These are phyloP conservation scores for Physcomitrellopsis africana DNA, from an alignment of 225 moss, liverwort and hornwort species.

Conservation along the genomic window DNA sequence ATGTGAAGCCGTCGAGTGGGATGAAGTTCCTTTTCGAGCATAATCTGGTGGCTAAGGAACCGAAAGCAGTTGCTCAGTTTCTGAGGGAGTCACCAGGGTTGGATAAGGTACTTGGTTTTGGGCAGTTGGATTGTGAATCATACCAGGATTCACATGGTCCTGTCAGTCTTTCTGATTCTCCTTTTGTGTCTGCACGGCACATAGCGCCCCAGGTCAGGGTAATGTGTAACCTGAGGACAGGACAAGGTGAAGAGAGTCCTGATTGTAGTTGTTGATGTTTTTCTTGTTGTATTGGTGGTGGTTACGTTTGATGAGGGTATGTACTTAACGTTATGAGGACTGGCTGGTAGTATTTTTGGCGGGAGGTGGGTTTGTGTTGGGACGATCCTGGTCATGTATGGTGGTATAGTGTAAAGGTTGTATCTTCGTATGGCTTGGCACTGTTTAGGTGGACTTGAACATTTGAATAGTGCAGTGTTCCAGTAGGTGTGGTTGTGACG, in stretches of 20 bases:
- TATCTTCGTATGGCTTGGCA: background rate
- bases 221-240: conserved; percentile 1
- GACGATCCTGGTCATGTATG: background rate
- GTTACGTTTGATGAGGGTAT: background rate
- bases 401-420: background rate
- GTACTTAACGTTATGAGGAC: background rate
- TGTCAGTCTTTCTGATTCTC: background rate
- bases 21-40: conserved; percentile 64
- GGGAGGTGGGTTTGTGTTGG: conserved; percentile 2
- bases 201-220: background rate
- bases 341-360: conserved; percentile 5
- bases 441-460: too few species aligned
- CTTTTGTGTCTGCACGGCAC: background rate
- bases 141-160: background rate
- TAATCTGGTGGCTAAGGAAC: conserved; percentile 62
- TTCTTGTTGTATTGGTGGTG: background rate
- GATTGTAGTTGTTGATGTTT: background rate
- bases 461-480: background rate
- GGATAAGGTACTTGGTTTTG: conserved; percentile 56
- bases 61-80: conserved; percentile 70
- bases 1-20: too few species aligned
- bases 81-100: conserved; percentile 69
- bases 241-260: conserved; percentile 5
- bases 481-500: background rate
- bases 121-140: background rate